Base-by-base conservation (phyloP, 2,329 filamentous ascomycete genomes). In the Botrytis fabae region DNA sequence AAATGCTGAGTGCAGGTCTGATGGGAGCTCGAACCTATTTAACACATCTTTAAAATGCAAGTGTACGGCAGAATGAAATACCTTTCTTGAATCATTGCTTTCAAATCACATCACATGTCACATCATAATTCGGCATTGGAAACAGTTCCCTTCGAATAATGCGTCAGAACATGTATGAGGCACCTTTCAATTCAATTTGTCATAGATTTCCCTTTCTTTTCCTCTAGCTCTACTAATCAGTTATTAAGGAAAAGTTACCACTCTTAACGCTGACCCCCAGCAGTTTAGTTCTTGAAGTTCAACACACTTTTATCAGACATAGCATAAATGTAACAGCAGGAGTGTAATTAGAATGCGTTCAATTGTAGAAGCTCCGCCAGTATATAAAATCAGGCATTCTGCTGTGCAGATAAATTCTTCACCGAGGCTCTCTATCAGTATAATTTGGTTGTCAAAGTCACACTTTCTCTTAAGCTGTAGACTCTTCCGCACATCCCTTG, bases 281-380 rank as follows among this genome's bases (percentile, higher is more conserved):
- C 38, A 38, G 38, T 9, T 38, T 9, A 9, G 9, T 38, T 38
- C 38, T 38, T 38, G 38, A 38, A 38, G 1, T 38, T 38, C 8
- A 38, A 38, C 38, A 38, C 1, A 38, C 7, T 38, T 8, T 38
- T 9, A 10, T 38, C 38, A n/a, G 16, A 16, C 5, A n/a, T n/a
- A 54, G 6, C 25, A 54, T 25, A 54, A 7, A n/a, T 54, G 25
- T 5, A 1, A n/a, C 25, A n/a, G 25, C 1, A 2, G 14, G 4
- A n/a, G 5, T n/a, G 6, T 16, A 7, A 54, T 0, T n/a, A 14
- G 12, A 54, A 54, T 54, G 5, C 25, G 4, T 7, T 54, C 4
- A 14, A 6, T 51, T 6, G 1, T 51, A 1, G 4, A 51, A n/a
- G 10, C 48, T 51, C 12, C 2, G 0, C 2, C 14, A 2, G 4